A percentile compares a stretch with the other conserved stretches of the same genome.
Evolutionary conservation across 2,329 filamentous ascomycete genomes (phyloP).

Genomic region (Cordyceps tenuipes): DNA sequence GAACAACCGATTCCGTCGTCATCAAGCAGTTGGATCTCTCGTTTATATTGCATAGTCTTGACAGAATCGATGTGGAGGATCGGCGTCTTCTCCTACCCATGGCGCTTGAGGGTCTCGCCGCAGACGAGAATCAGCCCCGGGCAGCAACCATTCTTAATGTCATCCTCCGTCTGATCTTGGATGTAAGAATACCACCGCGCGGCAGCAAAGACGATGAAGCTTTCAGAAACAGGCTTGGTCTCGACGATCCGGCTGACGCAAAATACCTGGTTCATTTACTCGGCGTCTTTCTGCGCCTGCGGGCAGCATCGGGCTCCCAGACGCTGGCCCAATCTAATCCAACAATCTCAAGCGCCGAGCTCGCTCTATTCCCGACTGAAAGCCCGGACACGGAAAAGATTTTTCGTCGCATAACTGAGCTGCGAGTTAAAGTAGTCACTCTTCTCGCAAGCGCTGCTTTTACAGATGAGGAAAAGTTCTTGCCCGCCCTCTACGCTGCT

Average conservation of each 20-base stretch:
- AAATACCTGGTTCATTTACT: constrained; percentile 67
- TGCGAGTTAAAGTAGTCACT: constrained; percentile 50
- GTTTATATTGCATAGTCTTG: constrained; percentile 76
- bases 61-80: constrained; percentile 45
- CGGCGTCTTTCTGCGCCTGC: constrained; percentile 57
- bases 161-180: constrained; percentile 65
- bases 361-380: constrained; percentile 24
- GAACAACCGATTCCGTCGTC: constrained; percentile 60
- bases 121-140: constrained; percentile 24
- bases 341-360: constrained; percentile 23
- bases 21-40: constrained; percentile 82
- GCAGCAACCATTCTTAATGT: constrained; percentile 68
- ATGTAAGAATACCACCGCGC: constrained; percentile 62
- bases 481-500: constrained; percentile 76
- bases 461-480: constrained; percentile 69
- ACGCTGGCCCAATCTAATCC: constrained; percentile 26
- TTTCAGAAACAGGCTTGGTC: constrained; percentile 56
- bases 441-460: constrained; percentile 84
- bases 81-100: constrained; percentile 64
- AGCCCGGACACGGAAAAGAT: constrained; percentile 56
- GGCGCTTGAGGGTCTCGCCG: constrained; percentile 24
- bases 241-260: constrained; percentile 61
- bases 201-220: constrained; percentile 70
- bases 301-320: constrained; percentile 22
- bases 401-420: constrained; percentile 31